Base-by-base conservation (phyloP, 768 basidiomycete genomes). In the Trichaptum fuscoviolaceum region DNA sequence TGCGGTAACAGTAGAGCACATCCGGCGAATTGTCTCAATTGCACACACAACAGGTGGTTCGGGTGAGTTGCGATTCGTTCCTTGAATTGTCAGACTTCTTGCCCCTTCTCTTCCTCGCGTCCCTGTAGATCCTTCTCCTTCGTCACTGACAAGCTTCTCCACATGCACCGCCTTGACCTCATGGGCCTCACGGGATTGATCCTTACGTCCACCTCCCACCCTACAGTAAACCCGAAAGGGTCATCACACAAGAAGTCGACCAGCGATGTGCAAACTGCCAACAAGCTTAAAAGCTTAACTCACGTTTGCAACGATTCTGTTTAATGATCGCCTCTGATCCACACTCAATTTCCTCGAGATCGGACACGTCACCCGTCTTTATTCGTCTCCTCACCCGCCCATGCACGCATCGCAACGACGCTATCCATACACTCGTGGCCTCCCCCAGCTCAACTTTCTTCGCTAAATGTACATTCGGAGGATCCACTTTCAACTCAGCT, bases 1-100 rank as follows among this genome's bases (percentile, higher is more conserved):
- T 91, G 90, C 74, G 72, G 67, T 65, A 67, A 81, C 70, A 88
- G 87, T 73, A 63, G 68, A 26, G 71, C 73, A 0, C 90, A 92
- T 70, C 84, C 85, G 18, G 18, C 72, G 10, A 64, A 74, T 58
- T 90, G 88, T 73, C 24, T 60, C n/a, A 72, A 71, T 17, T 71
- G 77, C 20, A 67, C 71, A 8, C 69, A 71, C 24, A 61, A 67
- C 35, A 63, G 30, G 35, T 35, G 64, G 59, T 64, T 36, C 63
- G 74, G 66, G 71, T 70, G 12, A 78, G 76, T 35, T 82, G 84
- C 66, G 64, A 57, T 17, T 91, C 88, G 71, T 84, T 81, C 64
- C 83, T 85, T 67, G 90, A 86, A 71, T 89, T 82, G 68, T 79
- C 77, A 83, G 83, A 58, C 67, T 81, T 72, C 17, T 61, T 17